Evolutionary conservation across 2,329 filamentous ascomycete species (phyloP).

Genomic region (Sporothrix humicola): DNA sequence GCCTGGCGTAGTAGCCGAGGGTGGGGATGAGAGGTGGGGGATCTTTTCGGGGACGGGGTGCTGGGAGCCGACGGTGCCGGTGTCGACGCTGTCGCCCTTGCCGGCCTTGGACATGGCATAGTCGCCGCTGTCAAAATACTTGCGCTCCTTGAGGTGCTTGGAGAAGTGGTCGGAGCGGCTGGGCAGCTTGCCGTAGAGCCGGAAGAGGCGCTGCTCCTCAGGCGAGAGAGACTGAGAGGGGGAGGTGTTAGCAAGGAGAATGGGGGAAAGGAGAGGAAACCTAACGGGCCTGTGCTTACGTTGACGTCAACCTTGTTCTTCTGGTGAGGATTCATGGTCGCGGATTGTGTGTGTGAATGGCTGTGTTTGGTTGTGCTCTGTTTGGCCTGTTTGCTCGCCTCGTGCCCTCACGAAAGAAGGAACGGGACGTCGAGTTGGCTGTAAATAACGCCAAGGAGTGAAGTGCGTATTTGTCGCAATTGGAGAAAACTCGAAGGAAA

Average conservation of each 20-base stretch:
- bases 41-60: constrained; percentile 96
- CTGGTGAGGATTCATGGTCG: constrained; percentile 86
- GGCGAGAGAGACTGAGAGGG: constrained; percentile 80
- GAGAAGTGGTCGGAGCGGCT: constrained; percentile 95
- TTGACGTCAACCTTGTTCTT: constrained; percentile 98
- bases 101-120: constrained; percentile 97
- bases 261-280: background rate
- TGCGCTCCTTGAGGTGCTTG: constrained; percentile 99
- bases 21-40: constrained; percentile 79
- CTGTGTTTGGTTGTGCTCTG: background rate
- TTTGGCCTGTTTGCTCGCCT: constrained; percentile 10
- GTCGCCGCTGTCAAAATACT: constrained; percentile 97
- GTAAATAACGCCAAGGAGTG: background rate
- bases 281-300: constrained; percentile 61
- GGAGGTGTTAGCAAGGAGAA: background rate
- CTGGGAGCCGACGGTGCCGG: constrained; percentile 90
- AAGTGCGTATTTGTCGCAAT: background rate
- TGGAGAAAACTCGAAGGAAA: background rate
- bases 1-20: constrained; percentile 45
- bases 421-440: background rate
- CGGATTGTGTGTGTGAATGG: constrained; percentile 6
- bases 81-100: constrained; percentile 91
- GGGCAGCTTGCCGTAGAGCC: constrained; percentile 96
- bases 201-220: constrained; percentile 95
- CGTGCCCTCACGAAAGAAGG: background rate